phyloP scores from a whole-genome alignment of 148 eudicot species.

The Gaultheria prostrata region DNA sequence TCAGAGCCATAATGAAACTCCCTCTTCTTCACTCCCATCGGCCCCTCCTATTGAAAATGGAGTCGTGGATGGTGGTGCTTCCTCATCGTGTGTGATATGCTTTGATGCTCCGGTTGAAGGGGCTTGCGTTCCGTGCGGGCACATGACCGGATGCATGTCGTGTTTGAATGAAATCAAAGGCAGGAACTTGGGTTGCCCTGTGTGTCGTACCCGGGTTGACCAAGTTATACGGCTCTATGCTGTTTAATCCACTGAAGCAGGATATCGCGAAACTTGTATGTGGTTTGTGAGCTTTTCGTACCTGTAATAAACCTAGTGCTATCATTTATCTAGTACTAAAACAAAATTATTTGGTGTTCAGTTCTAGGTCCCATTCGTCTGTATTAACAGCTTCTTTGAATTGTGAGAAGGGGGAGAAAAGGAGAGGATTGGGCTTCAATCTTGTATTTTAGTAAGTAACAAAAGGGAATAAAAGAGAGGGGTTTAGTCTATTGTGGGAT shows the following conservation, averaged over 20 bases:
- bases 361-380: neutral
- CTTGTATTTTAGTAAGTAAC: neutral
- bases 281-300: slow-evolving; percentile 15
- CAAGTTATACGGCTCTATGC: slow-evolving; percentile 72
- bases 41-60: slow-evolving; percentile 52
- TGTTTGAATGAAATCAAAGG: slow-evolving; percentile 76
- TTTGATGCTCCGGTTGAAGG: slow-evolving; percentile 90
- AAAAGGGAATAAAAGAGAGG: no score
- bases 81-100: slow-evolving; percentile 81
- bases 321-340: neutral
- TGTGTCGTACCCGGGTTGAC: slow-evolving; percentile 78
- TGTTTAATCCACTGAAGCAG: slow-evolving; percentile 43
- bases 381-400: neutral
- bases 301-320: neutral
- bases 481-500: neutral
- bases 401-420: neutral
- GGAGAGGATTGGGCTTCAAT: neutral
- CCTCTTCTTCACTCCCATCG: slow-evolving; percentile 47
- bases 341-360: neutral
- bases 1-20: slow-evolving; percentile 12
- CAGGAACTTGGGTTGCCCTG: slow-evolving; percentile 93
- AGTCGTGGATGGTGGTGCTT: slow-evolving; percentile 24
- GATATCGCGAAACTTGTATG: neutral
- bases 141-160: slow-evolving; percentile 94
- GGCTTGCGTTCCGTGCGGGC: slow-evolving; percentile 95